Conservation (phyloP, 1,284 basidiomycete genomes). For the Takashimella koratensis region DNA sequence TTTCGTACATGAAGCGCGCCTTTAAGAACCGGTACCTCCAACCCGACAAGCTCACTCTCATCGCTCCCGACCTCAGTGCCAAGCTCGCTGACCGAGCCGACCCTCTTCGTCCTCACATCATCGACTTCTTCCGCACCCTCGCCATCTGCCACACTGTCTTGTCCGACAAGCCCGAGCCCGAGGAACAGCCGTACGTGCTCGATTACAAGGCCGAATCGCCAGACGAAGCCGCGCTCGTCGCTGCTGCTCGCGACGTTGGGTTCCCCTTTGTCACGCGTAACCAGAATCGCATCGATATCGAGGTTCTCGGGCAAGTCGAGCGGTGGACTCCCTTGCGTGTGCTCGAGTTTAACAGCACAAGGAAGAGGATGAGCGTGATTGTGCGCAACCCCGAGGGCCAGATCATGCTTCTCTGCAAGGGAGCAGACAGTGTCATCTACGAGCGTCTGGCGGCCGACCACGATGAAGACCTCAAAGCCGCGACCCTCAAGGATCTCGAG, state of each 20-base stretch:
- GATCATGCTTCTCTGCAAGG: conserved; percentile 86
- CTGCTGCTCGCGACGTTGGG: conserved; percentile 84
- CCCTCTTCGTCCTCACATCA: conserved; percentile 64
- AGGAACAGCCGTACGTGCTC: conserved; percentile 62
- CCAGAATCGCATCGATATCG: conserved; percentile 76
- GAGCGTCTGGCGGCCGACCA: conserved; percentile 72
- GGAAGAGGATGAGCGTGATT: conserved; percentile 91
- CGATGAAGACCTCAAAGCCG: conserved; percentile 67
- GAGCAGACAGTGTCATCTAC: conserved; percentile 95
- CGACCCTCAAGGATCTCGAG: conserved; percentile 84
- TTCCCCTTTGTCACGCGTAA: conserved; percentile 82
- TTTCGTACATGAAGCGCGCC: conserved; percentile 64
- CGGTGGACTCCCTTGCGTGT: conserved; percentile 73
- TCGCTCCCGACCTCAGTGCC: conserved; percentile 77
- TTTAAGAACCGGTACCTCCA: conserved; percentile 91
- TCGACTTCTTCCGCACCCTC: conserved; percentile 85
- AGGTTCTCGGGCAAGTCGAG: conserved; percentile 85
- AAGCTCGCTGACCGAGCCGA: conserved; percentile 64
- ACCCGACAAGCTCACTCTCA: conserved; percentile 76
- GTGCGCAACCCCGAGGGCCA: conserved; percentile 76
- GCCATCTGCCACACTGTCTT: conserved; percentile 91
- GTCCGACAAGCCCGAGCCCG: conserved; percentile 62
- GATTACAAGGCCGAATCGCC: conserved; percentile 90
- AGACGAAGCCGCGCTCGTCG: conserved; percentile 91
- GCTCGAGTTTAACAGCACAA: conserved; percentile 87